Conservation (phyloP, 768 basidiomycete species). For the Pleurotus cornucopiae region DNA sequence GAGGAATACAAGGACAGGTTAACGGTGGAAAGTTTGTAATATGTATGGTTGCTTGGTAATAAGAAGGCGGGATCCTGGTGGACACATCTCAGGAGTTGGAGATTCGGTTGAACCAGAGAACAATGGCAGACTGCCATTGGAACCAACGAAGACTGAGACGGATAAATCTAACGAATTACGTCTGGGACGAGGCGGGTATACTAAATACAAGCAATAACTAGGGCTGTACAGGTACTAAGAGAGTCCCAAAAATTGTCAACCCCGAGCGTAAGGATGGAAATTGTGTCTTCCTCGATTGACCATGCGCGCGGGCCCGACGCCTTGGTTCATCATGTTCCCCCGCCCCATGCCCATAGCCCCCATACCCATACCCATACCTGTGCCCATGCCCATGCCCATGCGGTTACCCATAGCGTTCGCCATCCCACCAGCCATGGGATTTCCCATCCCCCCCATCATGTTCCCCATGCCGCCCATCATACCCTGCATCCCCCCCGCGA, state of each 20-base stretch:
- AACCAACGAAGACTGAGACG: too few species aligned
- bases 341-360: constrained; percentile 1
- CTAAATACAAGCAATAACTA: constrained; percentile 7
- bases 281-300: constrained; percentile 7
- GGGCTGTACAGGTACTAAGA: not conserved
- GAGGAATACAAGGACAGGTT: too few species aligned
- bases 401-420: constrained; percentile 2
- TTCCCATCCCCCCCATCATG: constrained; percentile 4
- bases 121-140: too few species aligned
- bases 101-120: too few species aligned
- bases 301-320: constrained; percentile 5
- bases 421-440: constrained; percentile 3
- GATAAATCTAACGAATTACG: not conserved
- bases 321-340: constrained; percentile 6
- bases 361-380: constrained; percentile 4
- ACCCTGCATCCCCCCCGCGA: not conserved
- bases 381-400: constrained; percentile 5
- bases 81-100: too few species aligned
- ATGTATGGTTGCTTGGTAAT: too few species aligned
- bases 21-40: too few species aligned
- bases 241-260: not conserved
- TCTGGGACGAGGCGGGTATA: not conserved
- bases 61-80: too few species aligned
- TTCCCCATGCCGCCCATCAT: constrained; percentile 7
- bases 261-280: constrained; percentile 1